Evolutionary conservation across 2,329 filamentous ascomycete genomes (phyloP).

Genomic region (Apiospora hydei): DNA sequence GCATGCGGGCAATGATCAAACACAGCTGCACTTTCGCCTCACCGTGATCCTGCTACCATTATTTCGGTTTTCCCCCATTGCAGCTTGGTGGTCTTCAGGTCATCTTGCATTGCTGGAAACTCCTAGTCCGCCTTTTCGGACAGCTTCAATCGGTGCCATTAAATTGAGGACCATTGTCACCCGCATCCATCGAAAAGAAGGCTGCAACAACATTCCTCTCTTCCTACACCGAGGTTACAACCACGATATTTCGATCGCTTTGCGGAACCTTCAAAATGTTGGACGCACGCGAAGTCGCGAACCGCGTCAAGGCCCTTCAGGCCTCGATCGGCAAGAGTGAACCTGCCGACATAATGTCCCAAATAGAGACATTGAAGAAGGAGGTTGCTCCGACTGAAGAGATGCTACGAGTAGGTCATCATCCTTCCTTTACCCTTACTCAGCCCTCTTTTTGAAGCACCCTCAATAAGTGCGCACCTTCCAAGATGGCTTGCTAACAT

Average conservation of each 20-base stretch:
- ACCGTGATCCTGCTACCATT: not conserved
- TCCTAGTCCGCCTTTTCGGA: not conserved
- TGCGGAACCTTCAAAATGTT: conserved; percentile 50
- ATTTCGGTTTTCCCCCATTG: not conserved
- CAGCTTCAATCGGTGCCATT: conserved; percentile 3
- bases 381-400: conserved; percentile 88
- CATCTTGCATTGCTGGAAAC: not conserved
- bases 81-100: not conserved
- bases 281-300: conserved; percentile 83
- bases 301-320: conserved; percentile 78
- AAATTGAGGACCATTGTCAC: conserved; percentile 15
- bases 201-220: not conserved
- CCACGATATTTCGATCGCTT: not conserved
- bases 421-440: not conserved
- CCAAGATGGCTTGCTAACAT: not conserved
- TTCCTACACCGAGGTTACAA: not conserved
- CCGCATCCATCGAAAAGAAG: conserved; percentile 7
- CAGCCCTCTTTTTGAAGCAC: conserved; percentile 26
- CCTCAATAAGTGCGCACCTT: not conserved
- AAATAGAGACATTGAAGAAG: conserved; percentile 81
- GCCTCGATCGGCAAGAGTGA: conserved; percentile 82
- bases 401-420: conserved; percentile 73
- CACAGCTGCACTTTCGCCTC: conserved; percentile 10
- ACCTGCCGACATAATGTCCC: conserved; percentile 73
- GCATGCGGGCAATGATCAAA: conserved; percentile 19